A percentile compares a stretch with the other conserved stretches of the same genome.
These are phyloP conservation scores for Ephemerocybe angulata DNA, from an alignment of 768 basidiomycete genomes.

Conservation along the genomic window DNA sequence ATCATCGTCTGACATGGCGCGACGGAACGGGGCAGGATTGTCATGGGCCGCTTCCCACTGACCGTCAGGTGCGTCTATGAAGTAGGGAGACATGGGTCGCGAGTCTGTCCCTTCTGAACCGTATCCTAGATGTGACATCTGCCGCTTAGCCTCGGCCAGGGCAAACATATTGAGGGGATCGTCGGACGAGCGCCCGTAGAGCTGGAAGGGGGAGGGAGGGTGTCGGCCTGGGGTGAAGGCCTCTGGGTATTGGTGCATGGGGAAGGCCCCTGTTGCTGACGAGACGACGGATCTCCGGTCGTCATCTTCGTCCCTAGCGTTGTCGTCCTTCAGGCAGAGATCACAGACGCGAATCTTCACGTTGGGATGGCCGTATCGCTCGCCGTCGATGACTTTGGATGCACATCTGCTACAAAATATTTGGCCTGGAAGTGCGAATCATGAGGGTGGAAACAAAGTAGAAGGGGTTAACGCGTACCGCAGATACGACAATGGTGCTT, in stretches of 20 bases:
- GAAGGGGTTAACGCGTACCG: constrained; percentile 44
- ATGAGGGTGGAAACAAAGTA: background rate
- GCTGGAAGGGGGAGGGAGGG: constrained; percentile 79
- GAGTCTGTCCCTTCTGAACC: constrained; percentile 56
- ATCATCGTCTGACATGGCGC: constrained; percentile 74
- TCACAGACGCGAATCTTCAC: constrained; percentile 97
- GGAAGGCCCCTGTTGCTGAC: constrained; percentile 52
- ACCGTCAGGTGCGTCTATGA: constrained; percentile 38
- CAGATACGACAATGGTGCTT: constrained; percentile 99
- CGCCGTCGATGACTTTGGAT: constrained; percentile 92
- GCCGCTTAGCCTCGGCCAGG: constrained; percentile 72
- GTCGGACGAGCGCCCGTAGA: constrained; percentile 67
- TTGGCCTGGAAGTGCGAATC: constrained; percentile 54
- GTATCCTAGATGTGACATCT: constrained; percentile 38
- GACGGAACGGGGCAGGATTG: constrained; percentile 71
- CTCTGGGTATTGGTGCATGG: constrained; percentile 58
- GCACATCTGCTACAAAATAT: constrained; percentile 98
- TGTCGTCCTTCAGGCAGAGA: constrained; percentile 87
- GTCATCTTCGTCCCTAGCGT: constrained; percentile 84
- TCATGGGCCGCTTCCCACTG: constrained; percentile 48
- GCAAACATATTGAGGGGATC: constrained; percentile 81
- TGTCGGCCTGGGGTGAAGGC: constrained; percentile 26
- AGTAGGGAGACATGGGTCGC: constrained; percentile 46
- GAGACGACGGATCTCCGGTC: constrained; percentile 80
- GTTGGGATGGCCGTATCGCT: constrained; percentile 88